A percentile compares a stretch with the other conserved stretches of the same genome.
These are phyloP conservation scores for Amanita fuliginea DNA, from an alignment of 768 basidiomycete species.

Conservation along the genomic window DNA sequence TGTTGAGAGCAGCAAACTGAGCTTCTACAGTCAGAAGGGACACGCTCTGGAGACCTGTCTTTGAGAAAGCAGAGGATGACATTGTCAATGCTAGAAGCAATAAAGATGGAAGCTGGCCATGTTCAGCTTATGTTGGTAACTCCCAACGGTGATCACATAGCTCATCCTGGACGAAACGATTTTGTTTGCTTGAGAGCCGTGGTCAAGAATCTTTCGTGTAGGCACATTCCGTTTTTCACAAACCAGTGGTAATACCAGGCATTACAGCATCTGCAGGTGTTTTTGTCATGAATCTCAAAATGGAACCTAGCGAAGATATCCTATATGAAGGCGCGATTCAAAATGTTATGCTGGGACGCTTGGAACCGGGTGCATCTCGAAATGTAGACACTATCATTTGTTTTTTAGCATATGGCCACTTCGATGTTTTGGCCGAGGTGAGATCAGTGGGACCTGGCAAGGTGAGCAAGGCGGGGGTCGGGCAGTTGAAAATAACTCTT, in stretches of 20 bases:
- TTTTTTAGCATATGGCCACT: slow-evolving; percentile 64
- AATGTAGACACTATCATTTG: slow-evolving; percentile 49
- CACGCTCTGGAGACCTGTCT: slow-evolving; percentile 64
- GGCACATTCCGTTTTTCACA: slow-evolving; percentile 16
- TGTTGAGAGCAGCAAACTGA: slow-evolving; percentile 1
- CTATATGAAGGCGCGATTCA: slow-evolving; percentile 57
- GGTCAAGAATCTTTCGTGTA: slow-evolving; percentile 61
- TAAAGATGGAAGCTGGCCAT: slow-evolving; percentile 57
- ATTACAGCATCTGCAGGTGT: slow-evolving; percentile 37
- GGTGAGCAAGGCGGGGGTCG: slow-evolving; percentile 25
- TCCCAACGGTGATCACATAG: slow-evolving; percentile 14
- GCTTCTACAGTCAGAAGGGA: slow-evolving; percentile 57
- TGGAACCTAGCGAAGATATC: slow-evolving; percentile 53
- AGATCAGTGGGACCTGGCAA: slow-evolving; percentile 11
- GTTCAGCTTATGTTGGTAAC: slow-evolving; percentile 42
- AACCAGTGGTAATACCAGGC: not conserved
- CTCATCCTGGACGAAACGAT: slow-evolving; percentile 42
- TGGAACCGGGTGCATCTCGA: slow-evolving; percentile 42
- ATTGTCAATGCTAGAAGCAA: slow-evolving; percentile 63
- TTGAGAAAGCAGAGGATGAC: slow-evolving; percentile 73
- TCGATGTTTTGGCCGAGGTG: slow-evolving; percentile 38
- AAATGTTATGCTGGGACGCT: slow-evolving; percentile 52
- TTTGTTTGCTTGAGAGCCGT: slow-evolving; percentile 49
- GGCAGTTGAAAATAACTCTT: slow-evolving; percentile 29
- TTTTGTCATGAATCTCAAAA: slow-evolving; percentile 40